Evolutionary conservation across 208 protist species (phyloP).

Genomic region (Naegleria lovaniensis): DNA sequence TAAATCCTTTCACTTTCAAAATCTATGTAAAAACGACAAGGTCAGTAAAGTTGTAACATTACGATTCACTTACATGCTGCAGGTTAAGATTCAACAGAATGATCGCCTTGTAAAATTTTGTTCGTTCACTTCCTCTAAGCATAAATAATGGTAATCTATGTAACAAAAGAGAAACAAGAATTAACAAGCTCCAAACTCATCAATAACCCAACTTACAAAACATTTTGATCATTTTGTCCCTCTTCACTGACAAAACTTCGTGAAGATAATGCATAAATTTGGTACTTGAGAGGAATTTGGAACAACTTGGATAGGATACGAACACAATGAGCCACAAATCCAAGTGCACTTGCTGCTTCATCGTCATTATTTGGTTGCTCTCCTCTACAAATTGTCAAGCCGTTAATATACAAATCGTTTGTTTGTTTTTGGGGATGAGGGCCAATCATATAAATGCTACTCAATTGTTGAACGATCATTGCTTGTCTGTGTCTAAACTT

Average conservation of each 20-base stretch:
- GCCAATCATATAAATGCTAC: background rate
- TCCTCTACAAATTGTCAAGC: background rate
- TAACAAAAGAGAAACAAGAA: background rate
- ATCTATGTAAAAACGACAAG: background rate
- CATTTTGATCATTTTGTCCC: background rate
- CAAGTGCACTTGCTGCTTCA: background rate
- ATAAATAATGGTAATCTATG: constrained; percentile 15
- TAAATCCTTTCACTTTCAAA: background rate
- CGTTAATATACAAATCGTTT: constrained; percentile 1
- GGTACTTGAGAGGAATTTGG: constrained; percentile 9
- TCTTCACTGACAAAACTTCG: constrained; percentile 12
- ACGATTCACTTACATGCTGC: constrained; percentile 18
- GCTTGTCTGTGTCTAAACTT: background rate
- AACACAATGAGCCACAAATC: background rate
- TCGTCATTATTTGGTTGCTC: constrained; percentile 1
- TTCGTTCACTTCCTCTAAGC: background rate
- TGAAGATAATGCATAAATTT: background rate
- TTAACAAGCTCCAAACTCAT: background rate
- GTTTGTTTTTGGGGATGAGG: constrained; percentile 16
- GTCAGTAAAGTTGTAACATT: background rate
- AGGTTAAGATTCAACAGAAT: background rate
- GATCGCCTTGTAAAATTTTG: background rate
- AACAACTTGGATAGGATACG: constrained; percentile 7
- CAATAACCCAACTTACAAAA: background rate
- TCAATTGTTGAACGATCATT: background rate